These are phyloP conservation scores for Hippophae gyantsensis DNA, from an alignment of 306 rosid genomes.

Conservation along the genomic window DNA sequence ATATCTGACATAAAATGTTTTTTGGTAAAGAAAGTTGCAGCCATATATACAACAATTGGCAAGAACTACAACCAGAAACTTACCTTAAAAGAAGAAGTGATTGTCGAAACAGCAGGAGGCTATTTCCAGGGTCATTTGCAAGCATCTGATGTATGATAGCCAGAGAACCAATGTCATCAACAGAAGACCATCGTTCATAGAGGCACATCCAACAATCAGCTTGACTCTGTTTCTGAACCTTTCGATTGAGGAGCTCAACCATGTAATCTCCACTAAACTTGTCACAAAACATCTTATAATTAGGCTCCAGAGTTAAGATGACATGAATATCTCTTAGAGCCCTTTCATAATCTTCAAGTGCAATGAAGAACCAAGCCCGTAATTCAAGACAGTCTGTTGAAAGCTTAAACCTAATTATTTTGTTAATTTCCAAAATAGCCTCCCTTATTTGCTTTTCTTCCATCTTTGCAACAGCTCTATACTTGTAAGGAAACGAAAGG, in stretches of 20 bases:
- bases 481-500: constrained; percentile 58
- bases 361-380: constrained; percentile 62
- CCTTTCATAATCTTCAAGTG: constrained; percentile 46
- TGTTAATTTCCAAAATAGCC: constrained; percentile 59
- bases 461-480: constrained; percentile 46
- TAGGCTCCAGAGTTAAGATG: constrained; percentile 61
- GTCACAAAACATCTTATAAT: constrained; percentile 41
- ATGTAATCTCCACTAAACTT: constrained; percentile 44
- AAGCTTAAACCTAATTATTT: constrained; percentile 53
- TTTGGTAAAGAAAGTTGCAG: not conserved
- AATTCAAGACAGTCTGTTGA: constrained; percentile 61
- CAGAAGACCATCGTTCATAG: constrained; percentile 69
- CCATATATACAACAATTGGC: constrained; percentile 3
- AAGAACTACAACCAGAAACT: constrained; percentile 7
- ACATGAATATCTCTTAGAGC: constrained; percentile 63
- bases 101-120: constrained; percentile 59
- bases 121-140: constrained; percentile 50
- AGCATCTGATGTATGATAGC: constrained; percentile 79
- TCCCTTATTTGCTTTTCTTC: constrained; percentile 57
- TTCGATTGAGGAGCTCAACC: constrained; percentile 35
- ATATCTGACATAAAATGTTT: too few species aligned
- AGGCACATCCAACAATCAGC: constrained; percentile 89
- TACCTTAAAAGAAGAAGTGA: constrained; percentile 75
- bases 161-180: constrained; percentile 75
- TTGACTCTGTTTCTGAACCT: constrained; percentile 36